Evolutionary conservation across 805 yeast genomes (phyloP), one percentile per base, ranked within the genome.

Genomic region (Candida yuanshanica): DNA sequence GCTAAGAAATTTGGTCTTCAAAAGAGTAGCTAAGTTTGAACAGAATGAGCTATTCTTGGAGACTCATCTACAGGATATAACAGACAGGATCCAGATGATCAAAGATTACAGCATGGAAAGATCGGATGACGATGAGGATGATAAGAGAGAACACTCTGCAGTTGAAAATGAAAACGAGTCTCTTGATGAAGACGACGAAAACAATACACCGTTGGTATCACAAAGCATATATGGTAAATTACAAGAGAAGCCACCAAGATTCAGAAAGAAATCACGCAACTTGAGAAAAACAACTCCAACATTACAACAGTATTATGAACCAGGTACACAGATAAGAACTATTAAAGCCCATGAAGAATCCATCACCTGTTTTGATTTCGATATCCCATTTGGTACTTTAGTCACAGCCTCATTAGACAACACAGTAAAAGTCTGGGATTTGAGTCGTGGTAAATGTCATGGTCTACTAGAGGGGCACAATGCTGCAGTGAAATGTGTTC

Each of bases 361-460:
- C 3, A 65, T 84, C 18, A 70, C 77, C 1, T 69, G 78, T 25
- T 56, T 83, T 44, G 89, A 80, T 48, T 83, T 83, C 56, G 88
- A 83, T 54, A 66, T 73, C 20, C 91, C 91, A 12, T 83, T 80
- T 60, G 90, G 89, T 2, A 78, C 79, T 1, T 51, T 87, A 59
- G 90, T 88, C 2, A 75, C 90, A 13, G 87, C 95, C 0, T 77
- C 88, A 11, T 63, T 78, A 50, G 95, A 88, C 57, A 85, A 81
- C 56, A 76, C 83, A 0, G 82, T 88, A 4, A 72, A 82, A 48
- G 83, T 89, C 5, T 89, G 96, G 96, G 95, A 89, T 64, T 60
- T 83, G 51, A 74, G 81, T 29, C 68, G 74, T 22, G 72, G 77
- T 10, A 67, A 66, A 43, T 71, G 74, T 37, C 53, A 64, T 20